phyloP scores from a whole-genome alignment of 2,329 filamentous ascomycete species.

The Nectriaceae sp. region DNA sequence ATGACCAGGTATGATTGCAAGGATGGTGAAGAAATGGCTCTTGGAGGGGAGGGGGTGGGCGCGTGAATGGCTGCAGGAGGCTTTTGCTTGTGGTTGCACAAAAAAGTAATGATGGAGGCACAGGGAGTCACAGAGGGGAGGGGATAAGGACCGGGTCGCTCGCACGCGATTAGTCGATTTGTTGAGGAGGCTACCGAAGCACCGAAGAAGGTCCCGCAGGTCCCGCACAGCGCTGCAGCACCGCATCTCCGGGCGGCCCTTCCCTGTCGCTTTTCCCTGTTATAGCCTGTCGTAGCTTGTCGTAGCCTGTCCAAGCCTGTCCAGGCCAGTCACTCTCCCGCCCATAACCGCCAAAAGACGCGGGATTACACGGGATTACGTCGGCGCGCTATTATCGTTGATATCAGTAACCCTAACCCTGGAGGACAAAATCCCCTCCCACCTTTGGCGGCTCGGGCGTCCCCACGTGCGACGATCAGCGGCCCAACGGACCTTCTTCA shows the following conservation, averaged over 20 bases:
- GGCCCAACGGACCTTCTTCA: not conserved
- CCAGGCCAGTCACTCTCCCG: not conserved
- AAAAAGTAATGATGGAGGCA: constrained; percentile 7
- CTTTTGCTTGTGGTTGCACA: too few relatives aligned
- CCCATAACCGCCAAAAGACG: not conserved
- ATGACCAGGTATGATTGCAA: not conserved
- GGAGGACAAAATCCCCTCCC: not conserved
- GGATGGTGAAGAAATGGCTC: not conserved
- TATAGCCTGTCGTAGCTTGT: not conserved
- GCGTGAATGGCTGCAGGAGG: not conserved
- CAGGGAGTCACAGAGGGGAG: constrained; percentile 1
- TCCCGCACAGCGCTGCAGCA: not conserved
- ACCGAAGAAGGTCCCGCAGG: not conserved
- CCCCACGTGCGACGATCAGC: not conserved
- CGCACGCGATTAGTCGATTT: not conserved
- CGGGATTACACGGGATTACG: constrained; percentile 8
- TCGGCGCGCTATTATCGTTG: not conserved
- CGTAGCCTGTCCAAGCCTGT: not conserved
- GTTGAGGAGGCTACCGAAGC: not conserved
- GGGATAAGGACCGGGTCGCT: not conserved
- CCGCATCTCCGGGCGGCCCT: not conserved
- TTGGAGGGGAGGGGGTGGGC: constrained; percentile 12
- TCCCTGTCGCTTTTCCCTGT: not conserved
- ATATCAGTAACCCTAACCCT: constrained; percentile 3
- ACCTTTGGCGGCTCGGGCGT: not conserved